Base-by-base conservation (phyloP, 2,329 filamentous ascomycete genomes). In the Phyllosticta citribraziliensis region DNA sequence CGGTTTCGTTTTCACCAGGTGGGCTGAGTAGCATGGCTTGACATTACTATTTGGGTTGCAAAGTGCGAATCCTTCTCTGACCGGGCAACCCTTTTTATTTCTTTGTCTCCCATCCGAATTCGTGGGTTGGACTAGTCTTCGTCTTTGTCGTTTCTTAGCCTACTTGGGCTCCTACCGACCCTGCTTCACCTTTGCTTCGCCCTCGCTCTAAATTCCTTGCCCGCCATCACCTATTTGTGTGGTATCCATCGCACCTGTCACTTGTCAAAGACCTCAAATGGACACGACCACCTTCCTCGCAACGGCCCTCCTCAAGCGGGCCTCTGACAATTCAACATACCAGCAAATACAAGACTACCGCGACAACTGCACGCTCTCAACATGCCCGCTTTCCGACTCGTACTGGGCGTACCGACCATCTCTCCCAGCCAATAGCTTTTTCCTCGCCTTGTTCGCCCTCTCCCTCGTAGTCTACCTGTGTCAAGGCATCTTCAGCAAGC, bases 371-470 rank as follows among this genome's bases (percentile, higher is more conserved):
- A 76, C 74, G 8, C 65, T 74, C 17, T 67, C 66, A 5, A 70
- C 69, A 57, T 80, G 78, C 64, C 70, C 73, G 3, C 66, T 78
- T 19, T 65, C 70, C 19, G 58, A 67, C 8, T 75, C 73, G 20
- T 76, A 76, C 63, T 80, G 77, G 69, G 70, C 70, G 27, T 80
- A 80, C 67, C 70, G 68, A 14, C 78, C 78, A 3, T 74, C 73
- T 1, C 65, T 79, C 2, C 64, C 68, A 30, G 75, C 74, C 6
- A 79, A 78, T 61, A 65, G 68, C 56, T 62, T 71, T 17, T 78
- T 80, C 64, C 67, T 74, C 54, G 73, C 72, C 20, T 66, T 80
- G 11, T 80, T 80, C 63, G 73, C 66, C 11, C 60, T 79, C 19
- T 76, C 75, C 33, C 70, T 73, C 22, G 19, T 75, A 14, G 62